Conservation (phyloP, 2,329 filamentous ascomycete genomes). For the Phaeosphaeriaceae sp. region DNA sequence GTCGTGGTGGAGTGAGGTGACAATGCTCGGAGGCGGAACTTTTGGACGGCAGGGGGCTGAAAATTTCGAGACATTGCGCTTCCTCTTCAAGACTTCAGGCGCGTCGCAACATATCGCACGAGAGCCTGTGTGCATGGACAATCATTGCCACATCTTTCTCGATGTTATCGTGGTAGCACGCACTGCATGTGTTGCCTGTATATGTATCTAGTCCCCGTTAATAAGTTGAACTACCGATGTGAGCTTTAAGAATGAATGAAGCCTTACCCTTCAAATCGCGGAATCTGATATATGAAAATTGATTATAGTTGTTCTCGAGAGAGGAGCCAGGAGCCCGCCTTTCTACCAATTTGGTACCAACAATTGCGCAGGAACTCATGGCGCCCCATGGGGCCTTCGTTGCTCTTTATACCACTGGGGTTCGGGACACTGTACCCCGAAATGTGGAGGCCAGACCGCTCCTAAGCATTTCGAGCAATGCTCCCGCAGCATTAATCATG, state of each 20-base stretch:
- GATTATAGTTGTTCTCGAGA: too few relatives aligned
- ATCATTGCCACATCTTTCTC: background rate
- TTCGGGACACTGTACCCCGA: background rate
- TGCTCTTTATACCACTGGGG: background rate
- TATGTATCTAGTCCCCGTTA: background rate
- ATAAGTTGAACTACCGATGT: background rate
- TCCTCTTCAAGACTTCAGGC: background rate
- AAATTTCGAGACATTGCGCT: background rate
- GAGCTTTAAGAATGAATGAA: background rate
- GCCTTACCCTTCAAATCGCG: background rate
- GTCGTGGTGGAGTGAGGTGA: slow-evolving; percentile 21
- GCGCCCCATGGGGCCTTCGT: background rate
- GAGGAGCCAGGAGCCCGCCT: background rate
- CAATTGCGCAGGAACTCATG: background rate
- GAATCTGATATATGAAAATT: too few relatives aligned
- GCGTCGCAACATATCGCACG: background rate
- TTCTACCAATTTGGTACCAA: background rate
- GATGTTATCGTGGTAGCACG: background rate
- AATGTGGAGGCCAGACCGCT: background rate
- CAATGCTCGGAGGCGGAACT: background rate
- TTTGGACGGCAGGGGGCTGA: background rate
- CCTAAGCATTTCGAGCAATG: background rate
- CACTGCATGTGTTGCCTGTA: background rate
- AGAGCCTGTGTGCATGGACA: background rate
- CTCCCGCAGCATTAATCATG: background rate